Conservation (phyloP, 2,329 filamentous ascomycete species). For the Fusarium sp. region DNA sequence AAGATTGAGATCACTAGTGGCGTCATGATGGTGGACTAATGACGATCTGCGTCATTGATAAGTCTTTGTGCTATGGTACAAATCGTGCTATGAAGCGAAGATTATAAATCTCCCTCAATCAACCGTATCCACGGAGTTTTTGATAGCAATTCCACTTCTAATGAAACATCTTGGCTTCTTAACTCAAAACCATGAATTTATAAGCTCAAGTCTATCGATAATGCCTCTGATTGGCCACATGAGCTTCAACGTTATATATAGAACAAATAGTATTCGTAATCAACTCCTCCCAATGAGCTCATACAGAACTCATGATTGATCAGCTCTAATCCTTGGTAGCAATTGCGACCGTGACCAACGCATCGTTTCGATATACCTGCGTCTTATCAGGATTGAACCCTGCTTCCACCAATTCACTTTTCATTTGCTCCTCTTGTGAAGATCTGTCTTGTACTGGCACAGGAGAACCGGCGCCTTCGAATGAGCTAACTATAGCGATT, state of each 20-base stretch:
- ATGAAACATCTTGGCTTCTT: neutral
- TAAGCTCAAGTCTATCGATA: neutral
- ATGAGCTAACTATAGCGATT: neutral
- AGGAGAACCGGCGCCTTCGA: neutral
- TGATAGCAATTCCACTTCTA: neutral
- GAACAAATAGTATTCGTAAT: neutral
- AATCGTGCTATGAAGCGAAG: neutral
- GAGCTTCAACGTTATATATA: neutral
- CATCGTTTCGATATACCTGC: neutral
- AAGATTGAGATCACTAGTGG: neutral
- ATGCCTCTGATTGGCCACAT: too few species aligned
- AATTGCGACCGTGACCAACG: neutral
- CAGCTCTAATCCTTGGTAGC: neutral
- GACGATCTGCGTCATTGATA: neutral
- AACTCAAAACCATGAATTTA: neutral
- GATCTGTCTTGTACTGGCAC: neutral
- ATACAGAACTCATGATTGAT: too few species aligned
- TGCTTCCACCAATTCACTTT: neutral
- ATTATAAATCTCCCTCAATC: constrained; percentile 7
- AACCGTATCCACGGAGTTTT: neutral
- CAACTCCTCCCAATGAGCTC: too few species aligned
- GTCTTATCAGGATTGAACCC: neutral
- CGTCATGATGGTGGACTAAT: neutral
- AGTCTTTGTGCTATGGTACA: neutral
- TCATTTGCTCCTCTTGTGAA: neutral